Percentiles rank a stretch among this genome's conserved stretches.
Conservation (phyloP, 1,284 basidiomycete species). For the Moniliophthora roreri region DNA sequence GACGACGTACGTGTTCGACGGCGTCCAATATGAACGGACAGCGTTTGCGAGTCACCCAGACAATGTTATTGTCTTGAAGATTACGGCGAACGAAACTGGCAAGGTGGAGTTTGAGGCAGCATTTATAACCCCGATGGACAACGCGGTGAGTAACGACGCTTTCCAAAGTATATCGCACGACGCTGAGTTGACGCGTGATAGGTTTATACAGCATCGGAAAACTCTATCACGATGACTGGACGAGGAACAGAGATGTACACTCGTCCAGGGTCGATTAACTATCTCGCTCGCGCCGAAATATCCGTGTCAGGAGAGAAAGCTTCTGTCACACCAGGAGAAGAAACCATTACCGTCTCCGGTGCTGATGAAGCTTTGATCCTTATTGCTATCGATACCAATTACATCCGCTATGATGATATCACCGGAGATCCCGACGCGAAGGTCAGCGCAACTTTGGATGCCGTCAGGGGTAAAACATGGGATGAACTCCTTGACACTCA, state of each 20-base stretch:
- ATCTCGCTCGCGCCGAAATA: slow-evolving; percentile 12
- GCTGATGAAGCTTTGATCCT: slow-evolving; percentile 15
- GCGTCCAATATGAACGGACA: slow-evolving; percentile 13
- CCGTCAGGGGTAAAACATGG: slow-evolving; percentile 11
- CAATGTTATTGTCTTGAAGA: slow-evolving; percentile 14
- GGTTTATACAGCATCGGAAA: slow-evolving; percentile 7
- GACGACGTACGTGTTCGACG: slow-evolving; percentile 12
- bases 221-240: slow-evolving; percentile 8
- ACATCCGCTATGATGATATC: slow-evolving; percentile 15
- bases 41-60: slow-evolving; percentile 17
- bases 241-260: slow-evolving; percentile 7
- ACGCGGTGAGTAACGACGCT: slow-evolving; percentile 5
- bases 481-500: slow-evolving; percentile 13
- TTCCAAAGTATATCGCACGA: not conserved
- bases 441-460: slow-evolving; percentile 6
- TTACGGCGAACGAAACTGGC: slow-evolving; percentile 10
- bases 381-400: slow-evolving; percentile 18
- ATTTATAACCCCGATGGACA: slow-evolving; percentile 15
- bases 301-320: not conserved
- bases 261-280: slow-evolving; percentile 12
- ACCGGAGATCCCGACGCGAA: slow-evolving; percentile 14
- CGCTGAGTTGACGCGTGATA: not conserved
- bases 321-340: not conserved
- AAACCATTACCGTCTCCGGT: slow-evolving; percentile 5
- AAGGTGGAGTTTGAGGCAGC: slow-evolving; percentile 9